Conservation (phyloP, 1,284 basidiomycete species). For the Apiotrichum sp. region DNA sequence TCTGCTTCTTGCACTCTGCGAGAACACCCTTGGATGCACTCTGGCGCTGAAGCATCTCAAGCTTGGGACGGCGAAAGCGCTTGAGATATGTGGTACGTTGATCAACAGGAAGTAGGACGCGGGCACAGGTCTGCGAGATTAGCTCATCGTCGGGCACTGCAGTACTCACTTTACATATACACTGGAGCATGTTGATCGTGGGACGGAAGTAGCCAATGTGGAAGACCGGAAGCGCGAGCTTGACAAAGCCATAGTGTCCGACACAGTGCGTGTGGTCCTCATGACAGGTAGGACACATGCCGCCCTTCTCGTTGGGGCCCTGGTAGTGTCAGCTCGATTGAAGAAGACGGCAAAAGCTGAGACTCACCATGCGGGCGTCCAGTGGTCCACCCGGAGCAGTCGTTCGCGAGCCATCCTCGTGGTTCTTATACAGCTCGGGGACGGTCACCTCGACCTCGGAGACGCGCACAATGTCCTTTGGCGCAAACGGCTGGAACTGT, state of each 20-base stretch:
- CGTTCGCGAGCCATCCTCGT: constrained; percentile 48
- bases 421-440: constrained; percentile 73
- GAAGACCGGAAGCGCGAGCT: constrained; percentile 91
- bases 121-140: constrained; percentile 71
- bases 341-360: not conserved
- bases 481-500: constrained; percentile 85
- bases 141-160: too few relatives aligned
- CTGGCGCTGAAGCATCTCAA: constrained; percentile 91
- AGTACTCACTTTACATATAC: constrained; percentile 77
- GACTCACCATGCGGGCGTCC: constrained; percentile 71
- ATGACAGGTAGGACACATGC: constrained; percentile 92
- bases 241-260: constrained; percentile 96
- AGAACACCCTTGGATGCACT: constrained; percentile 84
- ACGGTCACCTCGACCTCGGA: constrained; percentile 92
- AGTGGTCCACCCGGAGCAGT: constrained; percentile 88
- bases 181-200: constrained; percentile 85
- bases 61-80: constrained; percentile 78
- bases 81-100: constrained; percentile 79
- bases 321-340: constrained; percentile 39
- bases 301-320: constrained; percentile 92
- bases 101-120: constrained; percentile 83
- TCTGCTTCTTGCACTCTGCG: constrained; percentile 76
- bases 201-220: constrained; percentile 99
- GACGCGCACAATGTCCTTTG: constrained; percentile 87
- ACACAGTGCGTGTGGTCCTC: constrained; percentile 90